phyloP scores from a whole-genome alignment of 2,329 filamentous ascomycete species.

The Colletotrichum sp. region DNA sequence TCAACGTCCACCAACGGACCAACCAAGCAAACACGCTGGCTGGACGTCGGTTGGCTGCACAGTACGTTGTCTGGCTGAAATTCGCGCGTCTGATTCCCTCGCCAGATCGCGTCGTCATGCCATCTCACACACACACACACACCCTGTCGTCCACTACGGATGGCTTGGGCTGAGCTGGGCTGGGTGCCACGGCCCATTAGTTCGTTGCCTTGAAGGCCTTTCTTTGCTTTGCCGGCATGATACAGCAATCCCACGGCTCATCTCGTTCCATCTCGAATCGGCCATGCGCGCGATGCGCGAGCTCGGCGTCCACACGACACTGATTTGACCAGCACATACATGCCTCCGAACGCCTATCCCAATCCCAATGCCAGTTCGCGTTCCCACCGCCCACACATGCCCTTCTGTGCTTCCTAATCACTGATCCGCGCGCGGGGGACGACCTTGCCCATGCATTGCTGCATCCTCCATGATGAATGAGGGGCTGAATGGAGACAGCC shows the following conservation, averaged over 20 bases:
- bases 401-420: not conserved
- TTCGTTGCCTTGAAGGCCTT: not conserved
- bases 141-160: not conserved
- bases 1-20: not conserved
- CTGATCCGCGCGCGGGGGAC: constrained; percentile 12
- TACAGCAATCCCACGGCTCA: not conserved
- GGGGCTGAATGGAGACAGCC: constrained; percentile 3
- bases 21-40: not conserved
- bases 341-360: not conserved
- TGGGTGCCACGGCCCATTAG: not conserved
- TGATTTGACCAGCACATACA: constrained; percentile 7
- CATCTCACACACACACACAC: not conserved
- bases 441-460: constrained; percentile 4
- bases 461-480: constrained; percentile 5
- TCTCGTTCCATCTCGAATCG: not conserved
- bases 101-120: not conserved
- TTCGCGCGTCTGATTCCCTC: not conserved
- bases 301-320: not conserved
- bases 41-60: not conserved
- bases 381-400: not conserved
- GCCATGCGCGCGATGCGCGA: not conserved
- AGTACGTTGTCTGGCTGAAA: not conserved
- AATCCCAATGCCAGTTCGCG: not conserved
- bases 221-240: not conserved
- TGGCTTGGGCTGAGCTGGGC: not conserved